Conservation (phyloP, 495 filamentous ascomycete genomes). For the Penicillium samsonianum region DNA sequence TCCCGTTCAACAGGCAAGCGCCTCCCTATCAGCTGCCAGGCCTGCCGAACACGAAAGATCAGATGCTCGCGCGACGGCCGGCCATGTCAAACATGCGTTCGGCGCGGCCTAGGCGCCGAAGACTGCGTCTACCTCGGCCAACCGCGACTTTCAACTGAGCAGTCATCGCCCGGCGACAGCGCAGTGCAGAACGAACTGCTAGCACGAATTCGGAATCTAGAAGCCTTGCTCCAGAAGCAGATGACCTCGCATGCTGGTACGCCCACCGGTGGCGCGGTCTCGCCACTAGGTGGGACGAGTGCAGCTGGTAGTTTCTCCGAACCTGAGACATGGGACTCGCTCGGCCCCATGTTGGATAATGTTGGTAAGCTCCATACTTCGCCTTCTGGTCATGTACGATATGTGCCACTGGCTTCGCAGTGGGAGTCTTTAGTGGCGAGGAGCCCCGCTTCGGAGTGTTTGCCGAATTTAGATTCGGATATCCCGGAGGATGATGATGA, state of each 20-base stretch:
- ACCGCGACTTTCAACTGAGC: constrained; percentile 40
- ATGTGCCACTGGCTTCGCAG: constrained; percentile 39
- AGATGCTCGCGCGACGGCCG: constrained; percentile 45
- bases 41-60: constrained; percentile 45
- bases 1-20: constrained; percentile 39
- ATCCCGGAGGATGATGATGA: constrained; percentile 43
- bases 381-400: constrained; percentile 44
- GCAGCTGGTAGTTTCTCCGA: constrained; percentile 37
- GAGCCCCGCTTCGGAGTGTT: constrained; percentile 30
- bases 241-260: constrained; percentile 25
- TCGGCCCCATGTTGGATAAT: constrained; percentile 26
- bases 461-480: constrained; percentile 33
- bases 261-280: constrained; percentile 23
- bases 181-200: constrained; percentile 39
- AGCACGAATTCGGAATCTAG: constrained; percentile 41
- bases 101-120: constrained; percentile 42
- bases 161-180: constrained; percentile 27
- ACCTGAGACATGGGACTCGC: constrained; percentile 25
- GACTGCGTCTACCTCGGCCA: constrained; percentile 48
- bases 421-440: constrained; percentile 38
- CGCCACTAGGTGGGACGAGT: constrained; percentile 37
- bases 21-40: constrained; percentile 46
- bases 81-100: constrained; percentile 45
- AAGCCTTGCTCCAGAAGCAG: constrained; percentile 42
- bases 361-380: constrained; percentile 38